phyloP scores from a whole-genome alignment of 805 yeast genomes.

The Suhomyces vadensis region DNA sequence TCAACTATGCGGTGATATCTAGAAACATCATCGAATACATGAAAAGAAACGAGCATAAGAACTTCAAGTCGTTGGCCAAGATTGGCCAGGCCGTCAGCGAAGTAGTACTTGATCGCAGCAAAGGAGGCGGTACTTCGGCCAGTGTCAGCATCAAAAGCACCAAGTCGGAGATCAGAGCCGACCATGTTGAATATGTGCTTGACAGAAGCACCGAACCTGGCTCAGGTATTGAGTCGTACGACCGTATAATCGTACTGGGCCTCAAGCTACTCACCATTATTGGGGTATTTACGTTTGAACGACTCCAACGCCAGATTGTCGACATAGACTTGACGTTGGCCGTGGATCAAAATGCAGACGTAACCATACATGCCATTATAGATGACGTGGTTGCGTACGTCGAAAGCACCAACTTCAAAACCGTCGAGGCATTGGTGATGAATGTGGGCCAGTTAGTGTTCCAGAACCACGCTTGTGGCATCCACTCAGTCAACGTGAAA shows the following conservation, averaged over 20 bases:
- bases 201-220: constrained; percentile 26
- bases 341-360: constrained; percentile 24
- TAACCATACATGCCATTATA: constrained; percentile 45
- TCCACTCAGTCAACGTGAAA: constrained; percentile 49
- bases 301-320: constrained; percentile 78
- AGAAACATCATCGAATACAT: constrained; percentile 59
- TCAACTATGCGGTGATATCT: constrained; percentile 86
- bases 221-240: constrained; percentile 10
- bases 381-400: constrained; percentile 57
- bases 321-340: constrained; percentile 51
- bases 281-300: constrained; percentile 91
- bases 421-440: constrained; percentile 89
- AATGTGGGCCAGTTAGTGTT: constrained; percentile 63
- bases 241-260: constrained; percentile 43
- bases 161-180: constrained; percentile 62
- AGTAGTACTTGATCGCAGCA: constrained; percentile 44
- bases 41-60: constrained; percentile 38
- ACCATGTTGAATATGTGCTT: constrained; percentile 44
- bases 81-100: constrained; percentile 51
- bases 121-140: constrained; percentile 49
- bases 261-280: constrained; percentile 71
- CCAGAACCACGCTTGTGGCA: constrained; percentile 31
- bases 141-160: constrained; percentile 42
- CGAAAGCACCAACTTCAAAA: constrained; percentile 79
- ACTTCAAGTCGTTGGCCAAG: constrained; percentile 44